Conservation (phyloP, 2,329 filamentous ascomycete genomes). For the Periglandula ipomoeae region DNA sequence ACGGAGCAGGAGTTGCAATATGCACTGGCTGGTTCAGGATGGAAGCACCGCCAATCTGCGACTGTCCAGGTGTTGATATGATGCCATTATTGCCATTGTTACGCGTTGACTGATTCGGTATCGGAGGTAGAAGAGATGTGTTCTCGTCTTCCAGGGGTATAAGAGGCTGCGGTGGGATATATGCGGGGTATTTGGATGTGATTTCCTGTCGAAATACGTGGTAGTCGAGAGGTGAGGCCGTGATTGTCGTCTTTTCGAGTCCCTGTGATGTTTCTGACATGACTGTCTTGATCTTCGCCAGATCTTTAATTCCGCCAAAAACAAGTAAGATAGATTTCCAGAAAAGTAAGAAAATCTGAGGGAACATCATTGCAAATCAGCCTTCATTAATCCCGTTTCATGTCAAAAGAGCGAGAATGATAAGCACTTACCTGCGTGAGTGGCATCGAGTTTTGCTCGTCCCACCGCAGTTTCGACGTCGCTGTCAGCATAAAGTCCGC, state of each 20-base stretch:
- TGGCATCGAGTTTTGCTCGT: conserved; percentile 52
- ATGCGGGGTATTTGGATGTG: conserved; percentile 94
- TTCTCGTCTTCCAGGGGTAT: conserved; percentile 85
- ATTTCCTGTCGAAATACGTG: conserved; percentile 95
- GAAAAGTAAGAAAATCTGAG: conserved; percentile 65
- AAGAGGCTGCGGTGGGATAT: conserved; percentile 75
- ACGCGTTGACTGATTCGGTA: conserved; percentile 64
- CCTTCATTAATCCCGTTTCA: too few species aligned
- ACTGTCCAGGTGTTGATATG: conserved; percentile 44
- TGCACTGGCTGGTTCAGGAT: conserved; percentile 95
- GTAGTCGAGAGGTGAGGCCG: conserved; percentile 89
- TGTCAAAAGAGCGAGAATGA: too few species aligned
- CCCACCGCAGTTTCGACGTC: conserved; percentile 62
- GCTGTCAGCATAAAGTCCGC: conserved; percentile 64
- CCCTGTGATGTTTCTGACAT: conserved; percentile 52
- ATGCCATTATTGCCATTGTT: conserved; percentile 53
- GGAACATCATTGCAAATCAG: conserved; percentile 13
- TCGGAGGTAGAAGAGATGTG: conserved; percentile 78
- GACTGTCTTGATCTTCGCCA: conserved; percentile 64
- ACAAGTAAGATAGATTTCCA: conserved; percentile 88
- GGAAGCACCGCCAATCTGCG: conserved; percentile 54
- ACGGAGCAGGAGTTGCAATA: conserved; percentile 95
- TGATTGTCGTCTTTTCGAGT: conserved; percentile 70
- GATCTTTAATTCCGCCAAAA: conserved; percentile 69
- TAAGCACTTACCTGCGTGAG: conserved; percentile 47